phyloP scores from a whole-genome alignment of 2,329 filamentous ascomycete genomes.

The Aspergillus glaucus region DNA sequence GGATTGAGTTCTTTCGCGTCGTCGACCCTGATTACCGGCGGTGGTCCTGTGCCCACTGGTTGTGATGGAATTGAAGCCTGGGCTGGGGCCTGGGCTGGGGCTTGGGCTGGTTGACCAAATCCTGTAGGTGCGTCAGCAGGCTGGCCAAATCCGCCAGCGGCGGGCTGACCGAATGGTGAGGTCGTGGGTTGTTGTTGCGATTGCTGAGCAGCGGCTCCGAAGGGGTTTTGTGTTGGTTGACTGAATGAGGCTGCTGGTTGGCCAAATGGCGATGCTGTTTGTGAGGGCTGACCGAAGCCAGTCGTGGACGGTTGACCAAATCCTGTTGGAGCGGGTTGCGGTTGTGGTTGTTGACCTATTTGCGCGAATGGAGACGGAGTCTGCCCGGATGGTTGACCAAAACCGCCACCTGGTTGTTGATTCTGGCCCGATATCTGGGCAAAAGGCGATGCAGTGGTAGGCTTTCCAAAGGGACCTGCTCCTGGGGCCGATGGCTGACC shows the following conservation, averaged over 20 bases:
- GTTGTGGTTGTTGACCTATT: conserved; percentile 26
- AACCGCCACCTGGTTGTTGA: conserved; percentile 22
- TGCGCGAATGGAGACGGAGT: conserved; percentile 29
- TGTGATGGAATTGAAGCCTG: conserved; percentile 1
- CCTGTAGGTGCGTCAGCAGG: conserved; percentile 5
- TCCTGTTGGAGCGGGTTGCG: conserved; percentile 23
- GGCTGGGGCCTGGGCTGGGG: conserved; percentile 2
- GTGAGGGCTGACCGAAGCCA: conserved; percentile 30
- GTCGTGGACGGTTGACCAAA: conserved; percentile 23
- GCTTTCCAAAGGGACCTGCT: conserved; percentile 30
- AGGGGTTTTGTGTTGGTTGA: conserved; percentile 30
- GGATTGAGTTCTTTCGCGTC: conserved; percentile 26
- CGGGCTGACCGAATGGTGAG: conserved; percentile 27
- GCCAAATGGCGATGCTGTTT: conserved; percentile 13
- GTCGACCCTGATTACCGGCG: conserved; percentile 21
- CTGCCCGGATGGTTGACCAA: conserved; percentile 17
- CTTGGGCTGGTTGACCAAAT: conserved; percentile 1
- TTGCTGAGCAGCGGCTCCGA: conserved; percentile 30
- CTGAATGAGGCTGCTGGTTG: conserved; percentile 31
- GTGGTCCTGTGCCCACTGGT: conserved; percentile 19
- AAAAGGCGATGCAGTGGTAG: conserved; percentile 36
- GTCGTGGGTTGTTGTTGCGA: conserved; percentile 26
- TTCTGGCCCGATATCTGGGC: conserved; percentile 31
- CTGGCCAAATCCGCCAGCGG: conserved; percentile 14
- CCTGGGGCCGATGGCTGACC: conserved; percentile 20